Evolutionary conservation across 345 rosid species (phyloP), one percentile per base, ranked within the genome.

Genomic region (Moricandia moricandioides): DNA sequence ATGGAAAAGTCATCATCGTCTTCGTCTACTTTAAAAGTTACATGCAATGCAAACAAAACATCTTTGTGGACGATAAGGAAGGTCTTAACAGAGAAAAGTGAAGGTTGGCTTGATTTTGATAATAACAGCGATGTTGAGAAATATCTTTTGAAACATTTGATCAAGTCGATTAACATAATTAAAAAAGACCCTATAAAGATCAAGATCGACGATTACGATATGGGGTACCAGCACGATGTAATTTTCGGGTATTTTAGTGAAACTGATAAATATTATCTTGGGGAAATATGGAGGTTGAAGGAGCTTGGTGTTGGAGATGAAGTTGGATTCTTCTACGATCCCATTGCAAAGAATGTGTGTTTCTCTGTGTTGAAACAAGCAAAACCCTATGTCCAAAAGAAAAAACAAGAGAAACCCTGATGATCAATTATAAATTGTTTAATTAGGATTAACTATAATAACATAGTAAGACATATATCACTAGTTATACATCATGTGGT

Each of bases 141-240:
- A n/a, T 8, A 67, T 2, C 31, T 74, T 34, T 10, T 74, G 35
- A 43, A 2, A 40, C 39, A 13, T 45, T 9, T 45, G 60, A 11
- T 37, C 8, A 16, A 24, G 13, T 58, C 72, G 35, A 43, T 43
- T 8, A 9, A 14, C 14, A 31, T 2, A 31, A 13, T 57, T 4
- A 57, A 74, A 14, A 43, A 31, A 10, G 77, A 64, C 0, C 33
- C 43, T 37, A 39, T 55, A 37, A 14, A 21, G 17, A 57, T 74
- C 35, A 74, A 65, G 67, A 33, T 74, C 59, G 66, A 66, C 5
- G 72, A 74, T 58, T 74, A 66, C 59, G 78, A 74, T 45, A 66
- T 17, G 3, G 65, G 49, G 4, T 29, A 1, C 14, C 58, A 43
- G 24, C 33, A 65, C 10, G 57, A 56, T 7, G 59, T 30, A 17